phyloP scores from a whole-genome alignment of 1,139 yeast genomes.

The Hansenula sp. region DNA sequence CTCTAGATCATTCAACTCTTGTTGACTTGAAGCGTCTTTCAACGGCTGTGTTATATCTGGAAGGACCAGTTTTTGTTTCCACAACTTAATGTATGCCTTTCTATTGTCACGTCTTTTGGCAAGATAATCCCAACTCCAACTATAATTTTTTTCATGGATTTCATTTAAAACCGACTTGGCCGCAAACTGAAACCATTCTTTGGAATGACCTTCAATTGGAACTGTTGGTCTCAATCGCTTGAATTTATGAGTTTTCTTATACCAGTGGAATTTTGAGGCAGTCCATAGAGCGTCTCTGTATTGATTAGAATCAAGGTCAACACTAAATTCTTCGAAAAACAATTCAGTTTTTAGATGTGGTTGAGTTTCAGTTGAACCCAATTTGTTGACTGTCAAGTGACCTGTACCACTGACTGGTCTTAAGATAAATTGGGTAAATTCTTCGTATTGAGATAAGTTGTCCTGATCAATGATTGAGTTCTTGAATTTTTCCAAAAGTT shows the following conservation, averaged over 20 bases:
- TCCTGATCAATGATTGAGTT: constrained; percentile 29
- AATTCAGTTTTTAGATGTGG: constrained; percentile 80
- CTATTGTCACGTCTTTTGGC: constrained; percentile 70
- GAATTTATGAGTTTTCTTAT: constrained; percentile 69
- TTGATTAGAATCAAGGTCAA: constrained; percentile 80
- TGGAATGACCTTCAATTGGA: constrained; percentile 62
- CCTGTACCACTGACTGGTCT: constrained; percentile 92
- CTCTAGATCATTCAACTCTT: constrained; percentile 50
- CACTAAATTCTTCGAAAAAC: constrained; percentile 81
- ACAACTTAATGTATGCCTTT: constrained; percentile 59
- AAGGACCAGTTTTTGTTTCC: constrained; percentile 50
- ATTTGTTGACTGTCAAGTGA: constrained; percentile 72
- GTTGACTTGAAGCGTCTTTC: constrained; percentile 29
- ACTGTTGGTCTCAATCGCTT: constrained; percentile 64
- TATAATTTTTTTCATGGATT: constrained; percentile 72
- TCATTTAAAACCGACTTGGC: constrained; percentile 70
- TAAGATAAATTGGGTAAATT: constrained; percentile 58
- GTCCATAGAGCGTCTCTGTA: constrained; percentile 81
- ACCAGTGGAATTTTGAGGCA: constrained; percentile 78
- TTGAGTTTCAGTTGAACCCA: constrained; percentile 58
- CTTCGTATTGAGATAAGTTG: constrained; percentile 20
- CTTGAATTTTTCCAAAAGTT: constrained; percentile 39
- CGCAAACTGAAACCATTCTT: constrained; percentile 78
- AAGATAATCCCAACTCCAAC: constrained; percentile 88
- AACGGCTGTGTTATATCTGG: constrained; percentile 25